phyloP scores from a whole-genome alignment of 2,329 filamentous ascomycete species.

The Plenodomus lindquistii region DNA sequence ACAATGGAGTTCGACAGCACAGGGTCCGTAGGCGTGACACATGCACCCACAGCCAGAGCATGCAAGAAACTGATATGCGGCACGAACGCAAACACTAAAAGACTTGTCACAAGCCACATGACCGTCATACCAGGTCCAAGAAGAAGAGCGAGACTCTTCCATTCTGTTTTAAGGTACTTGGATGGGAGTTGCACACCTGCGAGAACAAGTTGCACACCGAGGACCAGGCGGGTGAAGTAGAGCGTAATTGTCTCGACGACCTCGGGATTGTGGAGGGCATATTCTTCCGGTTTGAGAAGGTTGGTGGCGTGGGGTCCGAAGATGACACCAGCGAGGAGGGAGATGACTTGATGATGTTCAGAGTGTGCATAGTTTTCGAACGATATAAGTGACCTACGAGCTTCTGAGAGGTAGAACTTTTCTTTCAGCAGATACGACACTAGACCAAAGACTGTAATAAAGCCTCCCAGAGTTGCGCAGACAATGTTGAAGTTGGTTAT shows the following conservation, averaged over 20 bases:
- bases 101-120: slow-evolving; percentile 85
- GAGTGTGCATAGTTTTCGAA: neutral
- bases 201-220: slow-evolving; percentile 87
- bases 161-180: slow-evolving; percentile 77
- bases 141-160: slow-evolving; percentile 73
- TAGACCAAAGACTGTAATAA: slow-evolving; percentile 86
- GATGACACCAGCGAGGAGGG: slow-evolving; percentile 74
- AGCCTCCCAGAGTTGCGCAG: slow-evolving; percentile 78
- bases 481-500: slow-evolving; percentile 83
- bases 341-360: slow-evolving; percentile 66
- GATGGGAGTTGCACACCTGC: slow-evolving; percentile 86
- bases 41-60: slow-evolving; percentile 78
- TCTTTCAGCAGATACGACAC: slow-evolving; percentile 91
- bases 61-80: slow-evolving; percentile 74
- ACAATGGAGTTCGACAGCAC: slow-evolving; percentile 87
- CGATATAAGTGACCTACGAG: slow-evolving; percentile 61
- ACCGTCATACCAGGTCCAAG: slow-evolving; percentile 81
- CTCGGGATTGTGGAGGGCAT: slow-evolving; percentile 61
- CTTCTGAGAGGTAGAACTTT: slow-evolving; percentile 87
- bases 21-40: slow-evolving; percentile 90
- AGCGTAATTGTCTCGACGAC: slow-evolving; percentile 75
- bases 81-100: slow-evolving; percentile 77
- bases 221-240: slow-evolving; percentile 82
- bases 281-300: slow-evolving; percentile 73
- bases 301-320: slow-evolving; percentile 80